Evolutionary conservation across 768 basidiomycete species (phyloP).

Genomic region (Phlebiopsis gigantea): DNA sequence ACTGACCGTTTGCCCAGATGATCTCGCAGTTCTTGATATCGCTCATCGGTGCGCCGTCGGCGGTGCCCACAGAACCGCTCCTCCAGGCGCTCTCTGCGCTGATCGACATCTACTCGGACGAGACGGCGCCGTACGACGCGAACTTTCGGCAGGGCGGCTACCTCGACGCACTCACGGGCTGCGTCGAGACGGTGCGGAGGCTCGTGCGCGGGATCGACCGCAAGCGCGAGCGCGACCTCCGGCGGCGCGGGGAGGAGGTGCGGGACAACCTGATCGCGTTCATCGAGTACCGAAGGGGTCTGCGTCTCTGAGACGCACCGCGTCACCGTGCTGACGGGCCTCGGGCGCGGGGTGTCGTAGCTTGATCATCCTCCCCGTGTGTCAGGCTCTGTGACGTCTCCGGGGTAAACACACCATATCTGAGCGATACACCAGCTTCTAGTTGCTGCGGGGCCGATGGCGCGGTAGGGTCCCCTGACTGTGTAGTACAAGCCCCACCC

Average conservation of each 20-base stretch:
- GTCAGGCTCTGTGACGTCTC: constrained; percentile 1
- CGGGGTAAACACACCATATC: not conserved
- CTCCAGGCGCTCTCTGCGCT: constrained; percentile 78
- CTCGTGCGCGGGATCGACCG: constrained; percentile 62
- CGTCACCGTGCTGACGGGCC: constrained; percentile 1
- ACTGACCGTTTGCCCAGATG: constrained; percentile 30
- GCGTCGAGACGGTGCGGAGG: constrained; percentile 58
- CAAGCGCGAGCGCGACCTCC: constrained; percentile 40
- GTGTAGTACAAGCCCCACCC: not conserved
- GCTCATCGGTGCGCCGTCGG: constrained; percentile 41
- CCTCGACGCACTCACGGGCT: constrained; percentile 48
- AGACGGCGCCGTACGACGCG: constrained; percentile 69
- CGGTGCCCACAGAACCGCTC: constrained; percentile 57
- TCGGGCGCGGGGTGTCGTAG: not conserved
- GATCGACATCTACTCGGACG: constrained; percentile 93
- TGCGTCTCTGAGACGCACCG: constrained; percentile 34
- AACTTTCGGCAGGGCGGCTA: constrained; percentile 68
- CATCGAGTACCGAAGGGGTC: constrained; percentile 60
- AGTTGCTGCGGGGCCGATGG: not conserved
- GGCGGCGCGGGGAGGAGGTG: constrained; percentile 68
- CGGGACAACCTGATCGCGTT: constrained; percentile 74
- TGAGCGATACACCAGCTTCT: not conserved
- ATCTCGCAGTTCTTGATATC: constrained; percentile 67
- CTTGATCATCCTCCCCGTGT: not conserved
- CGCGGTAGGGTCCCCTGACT: not conserved